These are phyloP conservation scores for Tylopilus sp. DNA, from an alignment of 1,284 basidiomycete genomes.

Conservation along the genomic window DNA sequence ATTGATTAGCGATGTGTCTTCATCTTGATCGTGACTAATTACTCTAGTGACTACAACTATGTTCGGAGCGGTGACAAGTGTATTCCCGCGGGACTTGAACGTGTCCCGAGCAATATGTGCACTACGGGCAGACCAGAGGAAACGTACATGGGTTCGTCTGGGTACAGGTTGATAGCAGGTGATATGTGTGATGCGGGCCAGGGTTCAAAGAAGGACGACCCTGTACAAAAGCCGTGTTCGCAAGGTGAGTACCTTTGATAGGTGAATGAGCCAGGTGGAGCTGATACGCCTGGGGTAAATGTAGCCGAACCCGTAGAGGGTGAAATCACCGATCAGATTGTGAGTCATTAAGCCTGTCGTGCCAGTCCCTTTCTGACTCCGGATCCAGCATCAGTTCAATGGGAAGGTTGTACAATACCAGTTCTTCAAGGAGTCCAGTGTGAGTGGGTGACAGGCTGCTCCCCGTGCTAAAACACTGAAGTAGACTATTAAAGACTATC, in stretches of 20 bases:
- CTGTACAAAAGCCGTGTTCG: slow-evolving; percentile 73
- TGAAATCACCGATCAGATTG: slow-evolving; percentile 65
- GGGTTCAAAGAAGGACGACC: slow-evolving; percentile 70
- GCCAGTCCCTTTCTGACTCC: slow-evolving; percentile 10
- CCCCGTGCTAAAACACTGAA: slow-evolving; percentile 8
- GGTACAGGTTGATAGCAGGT: slow-evolving; percentile 90
- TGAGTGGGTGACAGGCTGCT: slow-evolving; percentile 31
- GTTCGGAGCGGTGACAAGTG: slow-evolving; percentile 73
- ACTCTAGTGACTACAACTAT: slow-evolving; percentile 82
- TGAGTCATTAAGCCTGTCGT: slow-evolving; percentile 25
- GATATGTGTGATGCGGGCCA: slow-evolving; percentile 79
- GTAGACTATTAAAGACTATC: slow-evolving; percentile 57
- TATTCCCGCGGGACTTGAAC: slow-evolving; percentile 81
- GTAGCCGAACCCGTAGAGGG: slow-evolving; percentile 75
- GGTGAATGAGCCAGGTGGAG: background rate
- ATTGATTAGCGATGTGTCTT: background rate
- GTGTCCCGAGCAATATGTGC: slow-evolving; percentile 81
- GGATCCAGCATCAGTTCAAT: slow-evolving; percentile 66
- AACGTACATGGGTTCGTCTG: slow-evolving; percentile 85
- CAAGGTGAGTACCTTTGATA: slow-evolving; percentile 44
- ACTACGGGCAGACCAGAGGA: slow-evolving; percentile 48
- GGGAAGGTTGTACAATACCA: slow-evolving; percentile 71
- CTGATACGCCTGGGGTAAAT: slow-evolving; percentile 5
- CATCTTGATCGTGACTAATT: background rate
- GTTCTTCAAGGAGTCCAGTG: slow-evolving; percentile 80